Base-by-base conservation (phyloP, 164 flowering plant species). In the Kingdonia uniflora region DNA sequence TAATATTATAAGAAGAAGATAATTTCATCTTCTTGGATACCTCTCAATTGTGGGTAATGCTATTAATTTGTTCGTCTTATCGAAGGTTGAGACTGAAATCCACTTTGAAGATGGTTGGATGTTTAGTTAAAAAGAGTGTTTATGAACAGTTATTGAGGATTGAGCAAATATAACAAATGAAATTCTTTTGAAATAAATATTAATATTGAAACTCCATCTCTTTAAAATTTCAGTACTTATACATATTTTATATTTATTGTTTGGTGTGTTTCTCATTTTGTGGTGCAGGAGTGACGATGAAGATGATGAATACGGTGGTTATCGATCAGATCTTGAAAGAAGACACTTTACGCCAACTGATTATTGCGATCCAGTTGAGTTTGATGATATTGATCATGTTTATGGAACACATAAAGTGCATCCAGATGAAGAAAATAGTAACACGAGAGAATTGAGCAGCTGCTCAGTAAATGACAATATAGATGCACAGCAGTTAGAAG, bases 271-370 rank as follows among this genome's bases (percentile, higher is more conserved):
- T 53, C 14, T 52, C 41, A 57, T 60, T 14, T 61, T 64, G 55
- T 38, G n/a, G n/a, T 43, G 51, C 72, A 80, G 96, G 82, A 85
- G 82, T 68, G 87, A 81, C 52, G 80, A 78, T 29, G 89, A 85
- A 0, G 78, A 80, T 42, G 85, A 81, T 61, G 92, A 74, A 51
- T 82, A 74, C 65, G 73, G 72, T 52, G 63, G 57, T 39, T 81
- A 77, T 64, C 80, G 37, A 43, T 65, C 74, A 53, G 85, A 75
- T 69, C 65, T 79, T n/a, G 76, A 68, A 64, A 33, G 73, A 20
- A 66, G 79, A 59, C 73, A 67, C 57, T 84, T 57, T 66, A 46
- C 76, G 52, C 76, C 60, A 50, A 66, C 47, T 19, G 65, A 57
- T 45, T 80, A 68, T 53, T 83, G 64, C 61, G 68, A 68, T 50